Conservation (phyloP, 495 filamentous ascomycete species). For the Bombardia bombarda region DNA sequence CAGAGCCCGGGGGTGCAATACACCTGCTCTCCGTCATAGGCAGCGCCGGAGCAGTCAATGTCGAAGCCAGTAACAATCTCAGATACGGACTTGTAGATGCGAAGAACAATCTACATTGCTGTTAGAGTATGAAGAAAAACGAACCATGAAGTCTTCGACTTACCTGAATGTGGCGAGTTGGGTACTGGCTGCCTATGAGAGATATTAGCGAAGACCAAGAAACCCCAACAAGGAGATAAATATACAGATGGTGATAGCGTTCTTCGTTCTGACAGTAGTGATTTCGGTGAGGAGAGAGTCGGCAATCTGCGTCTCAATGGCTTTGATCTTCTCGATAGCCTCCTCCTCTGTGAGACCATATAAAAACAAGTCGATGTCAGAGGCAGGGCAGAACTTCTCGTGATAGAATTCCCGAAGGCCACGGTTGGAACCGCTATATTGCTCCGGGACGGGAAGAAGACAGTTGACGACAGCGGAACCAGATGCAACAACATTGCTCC, state of each 20-base stretch:
- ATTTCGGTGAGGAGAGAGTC: conserved; percentile 69
- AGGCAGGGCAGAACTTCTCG: conserved; percentile 68
- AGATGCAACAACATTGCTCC: conserved; percentile 69
- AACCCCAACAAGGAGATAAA: conserved; percentile 1
- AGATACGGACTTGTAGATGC: conserved; percentile 70
- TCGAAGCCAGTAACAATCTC: conserved; percentile 83
- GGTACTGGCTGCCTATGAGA: conserved; percentile 58
- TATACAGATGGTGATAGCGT: conserved; percentile 68
- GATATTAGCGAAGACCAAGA: neutral
- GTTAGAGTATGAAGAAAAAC: neutral
- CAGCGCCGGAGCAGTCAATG: conserved; percentile 72
- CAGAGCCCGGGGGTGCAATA: conserved; percentile 63
- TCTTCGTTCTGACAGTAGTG: conserved; percentile 70
- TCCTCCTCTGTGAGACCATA: conserved; percentile 67
- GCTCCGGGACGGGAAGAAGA: conserved; percentile 60
- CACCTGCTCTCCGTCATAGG: conserved; percentile 71
- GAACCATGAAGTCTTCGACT: neutral
- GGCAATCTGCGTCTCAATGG: conserved; percentile 62
- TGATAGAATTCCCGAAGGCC: conserved; percentile 67
- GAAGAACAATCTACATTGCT: conserved; percentile 61
- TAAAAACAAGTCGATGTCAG: conserved; percentile 78
- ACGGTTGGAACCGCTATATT: conserved; percentile 56
- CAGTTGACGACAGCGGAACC: conserved; percentile 70
- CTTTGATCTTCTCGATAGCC: conserved; percentile 71
- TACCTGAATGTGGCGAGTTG: conserved; percentile 64